A percentile compares a stretch with the other conserved stretches of the same genome.
Evolutionary conservation across 2,329 filamentous ascomycete species (phyloP).

Genomic region (Cladophialophora yegresii): DNA sequence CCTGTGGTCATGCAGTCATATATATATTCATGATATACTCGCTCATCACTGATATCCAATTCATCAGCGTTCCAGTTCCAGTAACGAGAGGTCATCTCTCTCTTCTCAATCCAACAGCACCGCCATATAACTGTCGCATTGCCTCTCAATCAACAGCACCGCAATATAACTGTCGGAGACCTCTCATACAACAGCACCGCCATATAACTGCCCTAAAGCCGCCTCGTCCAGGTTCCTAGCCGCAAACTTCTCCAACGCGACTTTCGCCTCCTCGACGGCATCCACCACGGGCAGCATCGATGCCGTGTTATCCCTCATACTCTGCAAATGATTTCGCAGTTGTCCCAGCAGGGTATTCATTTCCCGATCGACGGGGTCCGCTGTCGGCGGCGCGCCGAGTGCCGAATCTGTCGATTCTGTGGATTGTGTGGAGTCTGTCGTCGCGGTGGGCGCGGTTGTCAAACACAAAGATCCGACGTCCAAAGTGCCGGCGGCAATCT

Average conservation of each 20-base stretch:
- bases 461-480: not conserved
- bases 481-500: too few relatives aligned
- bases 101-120: too few relatives aligned
- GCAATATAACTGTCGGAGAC: too few relatives aligned
- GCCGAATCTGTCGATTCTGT: not conserved
- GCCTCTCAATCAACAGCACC: too few relatives aligned
- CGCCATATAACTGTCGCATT: too few relatives aligned
- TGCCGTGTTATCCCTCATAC: constrained; percentile 47
- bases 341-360: constrained; percentile 44
- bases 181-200: not conserved
- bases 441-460: not conserved
- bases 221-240: constrained; percentile 11
- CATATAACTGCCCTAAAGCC: constrained; percentile 8
- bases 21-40: too few relatives aligned
- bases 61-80: too few relatives aligned
- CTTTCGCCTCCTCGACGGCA: constrained; percentile 23
- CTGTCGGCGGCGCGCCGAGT: not conserved
- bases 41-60: too few relatives aligned
- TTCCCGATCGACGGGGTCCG: constrained; percentile 41
- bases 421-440: not conserved
- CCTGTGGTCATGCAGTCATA: not conserved
- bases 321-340: constrained; percentile 48
- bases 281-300: constrained; percentile 20
- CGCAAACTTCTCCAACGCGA: constrained; percentile 22
- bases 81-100: too few relatives aligned